Evolutionary conservation across 164 flowering plant species (phyloP).

Genomic region (Warburgia ugandensis): DNA sequence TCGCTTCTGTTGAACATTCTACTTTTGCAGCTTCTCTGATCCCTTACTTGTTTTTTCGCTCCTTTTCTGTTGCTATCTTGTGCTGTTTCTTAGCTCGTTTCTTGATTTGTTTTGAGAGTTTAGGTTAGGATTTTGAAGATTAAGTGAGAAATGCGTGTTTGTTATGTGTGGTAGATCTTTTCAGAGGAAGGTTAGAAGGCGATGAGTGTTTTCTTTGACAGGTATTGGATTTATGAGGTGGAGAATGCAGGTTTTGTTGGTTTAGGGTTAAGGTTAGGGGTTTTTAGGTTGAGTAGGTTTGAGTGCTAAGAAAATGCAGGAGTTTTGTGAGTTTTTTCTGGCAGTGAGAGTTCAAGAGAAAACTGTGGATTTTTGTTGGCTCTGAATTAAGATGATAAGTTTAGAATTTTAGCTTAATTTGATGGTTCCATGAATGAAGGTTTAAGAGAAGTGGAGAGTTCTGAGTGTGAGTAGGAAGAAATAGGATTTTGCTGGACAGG

Average conservation of each 20-base stretch:
- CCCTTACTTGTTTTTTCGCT: background rate
- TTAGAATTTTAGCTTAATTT: too few species aligned
- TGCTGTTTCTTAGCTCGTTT: background rate
- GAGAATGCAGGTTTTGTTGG: background rate
- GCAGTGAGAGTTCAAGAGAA: background rate
- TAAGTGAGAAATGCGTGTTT: background rate
- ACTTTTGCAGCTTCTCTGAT: background rate
- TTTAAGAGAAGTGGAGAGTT: too few species aligned
- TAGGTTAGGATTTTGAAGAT: background rate
- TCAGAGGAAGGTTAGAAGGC: background rate
- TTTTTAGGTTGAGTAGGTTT: background rate
- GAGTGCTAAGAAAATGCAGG: background rate
- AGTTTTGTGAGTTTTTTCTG: background rate
- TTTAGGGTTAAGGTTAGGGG: background rate
- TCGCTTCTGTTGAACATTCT: background rate
- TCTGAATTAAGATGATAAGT: too few species aligned
- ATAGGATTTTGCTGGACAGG: background rate
- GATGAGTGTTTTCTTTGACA: too few species aligned
- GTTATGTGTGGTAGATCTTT: background rate
- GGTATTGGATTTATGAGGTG: too few species aligned
- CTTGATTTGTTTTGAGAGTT: background rate
- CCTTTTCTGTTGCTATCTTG: background rate
- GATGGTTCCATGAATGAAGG: too few species aligned
- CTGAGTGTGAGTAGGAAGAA: too few species aligned
- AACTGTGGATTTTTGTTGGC: too few species aligned